Evolutionary conservation across 1,139 yeast genomes (phyloP), one percentile per base, ranked within the genome.

Genomic region (Debaryomyces fabryi): DNA sequence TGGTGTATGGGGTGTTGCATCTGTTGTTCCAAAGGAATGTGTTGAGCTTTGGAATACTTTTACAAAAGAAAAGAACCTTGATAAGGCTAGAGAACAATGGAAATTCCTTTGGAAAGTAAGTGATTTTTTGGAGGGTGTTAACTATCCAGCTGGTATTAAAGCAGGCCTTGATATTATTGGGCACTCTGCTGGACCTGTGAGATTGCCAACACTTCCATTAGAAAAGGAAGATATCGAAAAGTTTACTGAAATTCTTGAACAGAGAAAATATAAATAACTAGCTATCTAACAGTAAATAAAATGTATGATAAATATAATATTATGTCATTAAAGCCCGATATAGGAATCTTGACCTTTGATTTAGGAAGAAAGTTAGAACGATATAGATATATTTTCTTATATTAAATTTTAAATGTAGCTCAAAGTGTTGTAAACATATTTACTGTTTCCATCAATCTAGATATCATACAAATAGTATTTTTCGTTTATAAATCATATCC

Each of bases 11-110:
- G 58, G 58, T 27, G 53, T 49, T 38, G 57, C 57, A 24, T 50
- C 58, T 12, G 30, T 55, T 37, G 50, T 54, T 38, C 58, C 58
- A 42, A 52, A 54, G 39, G 57, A 55, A 43, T 51, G 56, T 45
- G 55, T 52, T 41, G 57, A 55, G 24, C 47, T 55, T 35, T 55
- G 48, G 47, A 47, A 55, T 42, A 51, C 57, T 21, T 36, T 52
- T 33, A 21, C 45, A 16, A 38, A 45, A 37, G 55, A 53, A 30
- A 45, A 50, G 39, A 45, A 55, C 30, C 21, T 52, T 35, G 53
- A 45, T 15, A 50, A 52, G 47, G 57, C 56, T 5, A 52, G 55
- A 48, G 58, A 55, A 38, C 58, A 55, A 40, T 55, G 58, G 54
- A 49, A 50, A 30, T 53, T 47, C 39, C 51, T 55, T 34, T 55